A percentile compares a stretch with the other conserved stretches of the same genome.
These are phyloP conservation scores for Skeletonema marinoi DNA, from an alignment of 108 stramenopile genomes.

Conservation along the genomic window DNA sequence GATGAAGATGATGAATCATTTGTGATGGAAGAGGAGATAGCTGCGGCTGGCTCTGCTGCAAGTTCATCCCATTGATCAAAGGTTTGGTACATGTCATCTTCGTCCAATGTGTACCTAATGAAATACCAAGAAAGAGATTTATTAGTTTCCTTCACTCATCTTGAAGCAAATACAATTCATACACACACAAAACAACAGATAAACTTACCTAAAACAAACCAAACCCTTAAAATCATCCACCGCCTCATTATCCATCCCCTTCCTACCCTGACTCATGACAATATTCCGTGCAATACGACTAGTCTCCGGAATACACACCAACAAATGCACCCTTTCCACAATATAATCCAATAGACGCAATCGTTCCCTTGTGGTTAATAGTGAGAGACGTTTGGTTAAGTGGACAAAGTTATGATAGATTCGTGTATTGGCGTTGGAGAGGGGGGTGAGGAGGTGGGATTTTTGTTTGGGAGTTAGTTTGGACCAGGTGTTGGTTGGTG, in stretches of 20 bases:
- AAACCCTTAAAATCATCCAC: conserved; percentile 68
- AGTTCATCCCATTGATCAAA: conserved; percentile 60
- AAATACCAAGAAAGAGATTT: neutral
- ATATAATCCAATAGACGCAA: conserved; percentile 53
- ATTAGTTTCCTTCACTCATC: neutral
- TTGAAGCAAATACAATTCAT: neutral
- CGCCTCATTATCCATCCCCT: conserved; percentile 60
- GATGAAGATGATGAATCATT: neutral
- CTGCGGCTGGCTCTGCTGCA: conserved; percentile 27
- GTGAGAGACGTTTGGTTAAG: conserved; percentile 21
- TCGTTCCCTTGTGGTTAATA: conserved; percentile 36
- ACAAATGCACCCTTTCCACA: conserved; percentile 49
- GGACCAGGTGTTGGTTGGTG: conserved; percentile 5
- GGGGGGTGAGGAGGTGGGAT: conserved; percentile 12
- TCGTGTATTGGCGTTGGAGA: conserved; percentile 30
- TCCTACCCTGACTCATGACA: conserved; percentile 52
- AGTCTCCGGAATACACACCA: conserved; percentile 58
- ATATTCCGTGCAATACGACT: conserved; percentile 58
- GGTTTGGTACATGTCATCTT: conserved; percentile 58
- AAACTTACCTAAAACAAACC: conserved; percentile 55
- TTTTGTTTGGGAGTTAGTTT: conserved; percentile 22
- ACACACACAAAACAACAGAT: neutral
- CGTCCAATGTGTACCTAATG: conserved; percentile 48
- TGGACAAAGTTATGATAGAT: conserved; percentile 42
- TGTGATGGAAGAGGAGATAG: neutral